phyloP scores from a whole-genome alignment of 2,329 filamentous ascomycete species.

The Colletotrichum sp. region DNA sequence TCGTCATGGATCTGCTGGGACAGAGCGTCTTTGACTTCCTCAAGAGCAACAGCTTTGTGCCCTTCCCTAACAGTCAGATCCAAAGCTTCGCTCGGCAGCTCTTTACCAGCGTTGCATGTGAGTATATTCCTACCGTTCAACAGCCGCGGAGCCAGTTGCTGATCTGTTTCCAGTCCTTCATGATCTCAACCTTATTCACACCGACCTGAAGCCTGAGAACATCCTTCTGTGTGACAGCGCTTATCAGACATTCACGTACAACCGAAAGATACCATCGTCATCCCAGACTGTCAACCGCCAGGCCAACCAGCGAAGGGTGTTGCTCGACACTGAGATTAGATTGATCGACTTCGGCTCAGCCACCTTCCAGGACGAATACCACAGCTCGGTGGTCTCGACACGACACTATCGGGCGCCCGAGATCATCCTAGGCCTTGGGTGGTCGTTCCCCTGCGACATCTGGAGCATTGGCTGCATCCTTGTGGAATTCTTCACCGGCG shows the following conservation, averaged over 20 bases:
- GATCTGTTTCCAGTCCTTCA: conserved; percentile 72
- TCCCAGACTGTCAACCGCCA: conserved; percentile 64
- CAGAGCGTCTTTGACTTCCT: conserved; percentile 99
- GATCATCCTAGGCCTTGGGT: conserved; percentile 73
- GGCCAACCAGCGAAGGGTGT: conserved; percentile 66
- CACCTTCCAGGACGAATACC: conserved; percentile 76
- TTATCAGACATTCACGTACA: conserved; percentile 75
- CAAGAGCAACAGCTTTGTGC: conserved; percentile 93
- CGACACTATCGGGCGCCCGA: conserved; percentile 74
- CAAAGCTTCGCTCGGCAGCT: conserved; percentile 95
- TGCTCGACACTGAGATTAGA: conserved; percentile 72
- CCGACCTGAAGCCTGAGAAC: conserved; percentile 75
- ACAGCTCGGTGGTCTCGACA: conserved; percentile 74
- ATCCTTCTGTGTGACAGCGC: conserved; percentile 69
- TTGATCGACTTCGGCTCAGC: conserved; percentile 76
- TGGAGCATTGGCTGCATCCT: conserved; percentile 78
- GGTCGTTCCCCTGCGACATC: conserved; percentile 75
- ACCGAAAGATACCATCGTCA: conserved; percentile 71
- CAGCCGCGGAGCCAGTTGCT: not conserved
- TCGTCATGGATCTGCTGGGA: conserved; percentile 77
- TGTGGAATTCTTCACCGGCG: conserved; percentile 74
- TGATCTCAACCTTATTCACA: conserved; percentile 96
- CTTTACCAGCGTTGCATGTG: conserved; percentile 97
- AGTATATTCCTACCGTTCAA: conserved; percentile 43
- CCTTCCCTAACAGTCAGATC: conserved; percentile 98